Evolutionary conservation across 257 asterid genomes (phyloP).

Genomic region (Scutellaria galericulata): DNA sequence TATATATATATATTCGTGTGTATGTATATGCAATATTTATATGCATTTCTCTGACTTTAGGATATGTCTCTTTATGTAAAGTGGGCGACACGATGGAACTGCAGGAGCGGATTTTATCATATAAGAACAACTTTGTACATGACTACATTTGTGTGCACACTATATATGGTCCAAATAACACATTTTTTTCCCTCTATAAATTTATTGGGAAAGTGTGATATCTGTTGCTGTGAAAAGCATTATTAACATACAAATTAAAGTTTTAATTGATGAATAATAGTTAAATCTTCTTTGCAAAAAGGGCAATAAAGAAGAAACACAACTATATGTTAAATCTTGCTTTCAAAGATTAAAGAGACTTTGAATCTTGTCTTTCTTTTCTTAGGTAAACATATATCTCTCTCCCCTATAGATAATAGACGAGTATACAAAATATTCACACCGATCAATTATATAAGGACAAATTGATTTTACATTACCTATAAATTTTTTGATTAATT

Average conservation of each 20-base stretch:
- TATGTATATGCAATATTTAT: too few species aligned
- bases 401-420: too few species aligned
- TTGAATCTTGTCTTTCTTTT: constrained; percentile 24
- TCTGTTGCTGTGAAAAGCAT: too few species aligned
- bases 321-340: not conserved
- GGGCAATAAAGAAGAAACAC: not conserved
- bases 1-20: too few species aligned
- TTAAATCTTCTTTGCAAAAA: not conserved
- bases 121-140: constrained; percentile 20
- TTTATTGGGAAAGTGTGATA: not conserved
- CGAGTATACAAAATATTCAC: too few species aligned
- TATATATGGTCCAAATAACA: too few species aligned
- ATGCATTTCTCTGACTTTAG: not conserved
- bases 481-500: too few species aligned
- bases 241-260: too few species aligned
- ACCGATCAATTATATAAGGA: too few species aligned
- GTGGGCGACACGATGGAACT: constrained; percentile 31
- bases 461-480: too few species aligned
- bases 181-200: not conserved
- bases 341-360: constrained; percentile 5
- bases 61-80: constrained; percentile 33
- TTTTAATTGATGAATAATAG: too few species aligned
- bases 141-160: not conserved
- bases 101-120: not conserved
- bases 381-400: not conserved